Evolutionary conservation across 2,329 filamentous ascomycete genomes (phyloP), one percentile per base, ranked within the genome.

Genomic region (Colletotrichum sp.): DNA sequence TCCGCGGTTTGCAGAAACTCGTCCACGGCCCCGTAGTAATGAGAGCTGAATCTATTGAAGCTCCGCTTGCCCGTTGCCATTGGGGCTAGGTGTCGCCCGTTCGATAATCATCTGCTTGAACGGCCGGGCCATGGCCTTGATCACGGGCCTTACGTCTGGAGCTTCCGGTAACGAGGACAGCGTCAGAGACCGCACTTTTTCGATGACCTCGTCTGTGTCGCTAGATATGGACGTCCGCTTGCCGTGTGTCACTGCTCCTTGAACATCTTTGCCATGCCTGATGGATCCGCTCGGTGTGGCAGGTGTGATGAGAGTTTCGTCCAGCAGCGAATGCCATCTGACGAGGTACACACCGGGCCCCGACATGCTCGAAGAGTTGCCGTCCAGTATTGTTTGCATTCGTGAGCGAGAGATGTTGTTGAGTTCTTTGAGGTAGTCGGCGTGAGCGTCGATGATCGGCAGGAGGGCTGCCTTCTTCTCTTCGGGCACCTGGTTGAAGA

Each of bases 311-410:
- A 89, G 83, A 0, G 94, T 95, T n/a, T 89, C 86, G 81, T 96
- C 93, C 5, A 96, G 86, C 8, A 96, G 86, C 1, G 90, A 87
- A 81, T 95, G 93, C 94, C 95, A 96, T 66, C 92, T 89, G 2
- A 91, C 88, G 28, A 96, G 89, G 81, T 94, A 96, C 63, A 94
- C 90, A 2, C 95, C 95, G 0, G 95, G 94, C 0, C 94, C 94
- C 28, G 88, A 88, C 69, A 89, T 77, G 57, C 67, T 78, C 39
- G 69, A 72, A 62, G 81, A 79, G 6, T 80, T 77, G 2, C 80
- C 80, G 70, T 88, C 87, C 60, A 95, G 86, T 28, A 95, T 89
- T 2, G 84, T 83, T 69, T 92, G 89, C 76, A 94, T 89, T 3
- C 91, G 90, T 1, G 83, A 80, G 2, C 83, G 83, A 0, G 93